A percentile compares a stretch with the other conserved stretches of the same genome.
Evolutionary conservation across 2,329 filamentous ascomycete genomes (phyloP).

Genomic region (Apiospora malaysiana): DNA sequence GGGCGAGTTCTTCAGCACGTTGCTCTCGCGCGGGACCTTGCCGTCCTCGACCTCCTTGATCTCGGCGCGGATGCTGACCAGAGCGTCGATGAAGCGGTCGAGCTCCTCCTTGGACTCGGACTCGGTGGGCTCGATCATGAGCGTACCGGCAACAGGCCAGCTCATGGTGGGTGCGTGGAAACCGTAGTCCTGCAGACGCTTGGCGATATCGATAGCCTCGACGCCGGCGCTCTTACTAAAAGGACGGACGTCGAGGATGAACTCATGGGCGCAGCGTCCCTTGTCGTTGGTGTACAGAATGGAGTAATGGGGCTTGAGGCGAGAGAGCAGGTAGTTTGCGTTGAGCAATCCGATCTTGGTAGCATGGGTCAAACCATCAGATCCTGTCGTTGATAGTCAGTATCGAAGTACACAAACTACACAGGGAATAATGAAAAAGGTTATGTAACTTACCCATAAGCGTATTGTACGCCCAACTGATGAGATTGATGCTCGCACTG

Average conservation of each 20-base stretch:
- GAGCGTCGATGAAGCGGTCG: slow-evolving; percentile 88
- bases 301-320: slow-evolving; percentile 82
- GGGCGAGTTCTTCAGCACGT: slow-evolving; percentile 88
- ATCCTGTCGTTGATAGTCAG: slow-evolving; percentile 44
- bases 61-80: slow-evolving; percentile 85
- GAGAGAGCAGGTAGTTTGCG: slow-evolving; percentile 93
- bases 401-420: neutral
- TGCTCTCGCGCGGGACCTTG: slow-evolving; percentile 73
- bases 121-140: slow-evolving; percentile 98
- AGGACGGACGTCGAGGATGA: slow-evolving; percentile 87
- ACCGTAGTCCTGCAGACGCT: slow-evolving; percentile 94
- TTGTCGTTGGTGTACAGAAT: slow-evolving; percentile 94
- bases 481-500: slow-evolving; percentile 89
- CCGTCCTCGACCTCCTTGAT: slow-evolving; percentile 85
- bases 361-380: slow-evolving; percentile 81
- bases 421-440: neutral
- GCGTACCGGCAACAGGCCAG: slow-evolving; percentile 91
- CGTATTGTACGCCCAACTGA: slow-evolving; percentile 94
- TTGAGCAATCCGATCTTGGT: slow-evolving; percentile 94
- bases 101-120: slow-evolving; percentile 91
- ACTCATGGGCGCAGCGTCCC: slow-evolving; percentile 93
- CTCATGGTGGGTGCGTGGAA: slow-evolving; percentile 98
- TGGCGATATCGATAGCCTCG: slow-evolving; percentile 94
- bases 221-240: slow-evolving; percentile 85
- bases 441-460: slow-evolving; percentile 73